Evolutionary conservation across 768 basidiomycete genomes (phyloP).

Genomic region (Lentinula sp.): DNA sequence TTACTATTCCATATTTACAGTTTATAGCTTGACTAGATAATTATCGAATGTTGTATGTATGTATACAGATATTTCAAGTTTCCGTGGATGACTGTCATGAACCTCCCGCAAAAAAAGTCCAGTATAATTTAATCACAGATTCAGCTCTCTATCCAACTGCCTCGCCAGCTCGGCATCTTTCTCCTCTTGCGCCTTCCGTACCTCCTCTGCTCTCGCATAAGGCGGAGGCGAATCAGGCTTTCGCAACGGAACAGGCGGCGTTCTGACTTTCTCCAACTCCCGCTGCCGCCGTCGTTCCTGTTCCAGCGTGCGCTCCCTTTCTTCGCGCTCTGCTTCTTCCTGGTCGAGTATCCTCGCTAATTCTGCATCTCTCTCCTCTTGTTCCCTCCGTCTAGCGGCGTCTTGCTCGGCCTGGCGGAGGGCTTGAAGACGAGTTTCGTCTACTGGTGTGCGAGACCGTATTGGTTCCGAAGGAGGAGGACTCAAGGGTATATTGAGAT

Average conservation of each 20-base stretch:
- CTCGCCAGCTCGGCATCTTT: conserved; percentile 45
- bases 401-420: conserved; percentile 29
- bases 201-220: background rate
- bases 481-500: background rate
- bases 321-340: background rate
- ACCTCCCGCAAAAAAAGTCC: no score
- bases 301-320: background rate
- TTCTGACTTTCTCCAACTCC: background rate
- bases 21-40: no score
- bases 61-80: no score
- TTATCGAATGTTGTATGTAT: no score
- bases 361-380: conserved; percentile 11
- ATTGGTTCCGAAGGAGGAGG: conserved; percentile 8
- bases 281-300: background rate
- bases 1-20: no score
- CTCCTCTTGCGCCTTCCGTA: conserved; percentile 18
- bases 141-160: conserved; percentile 45
- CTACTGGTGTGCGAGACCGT: conserved; percentile 18
- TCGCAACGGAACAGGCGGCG: background rate
- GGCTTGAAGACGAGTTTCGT: conserved; percentile 25
- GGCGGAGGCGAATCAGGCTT: conserved; percentile 1
- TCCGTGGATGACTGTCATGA: no score
- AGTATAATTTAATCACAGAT: background rate
- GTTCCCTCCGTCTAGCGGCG: conserved; percentile 16
- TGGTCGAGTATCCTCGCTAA: conserved; percentile 7